phyloP scores from a whole-genome alignment of 108 stramenopile genomes.

The Pinguiococcus pyrenoidosus region DNA sequence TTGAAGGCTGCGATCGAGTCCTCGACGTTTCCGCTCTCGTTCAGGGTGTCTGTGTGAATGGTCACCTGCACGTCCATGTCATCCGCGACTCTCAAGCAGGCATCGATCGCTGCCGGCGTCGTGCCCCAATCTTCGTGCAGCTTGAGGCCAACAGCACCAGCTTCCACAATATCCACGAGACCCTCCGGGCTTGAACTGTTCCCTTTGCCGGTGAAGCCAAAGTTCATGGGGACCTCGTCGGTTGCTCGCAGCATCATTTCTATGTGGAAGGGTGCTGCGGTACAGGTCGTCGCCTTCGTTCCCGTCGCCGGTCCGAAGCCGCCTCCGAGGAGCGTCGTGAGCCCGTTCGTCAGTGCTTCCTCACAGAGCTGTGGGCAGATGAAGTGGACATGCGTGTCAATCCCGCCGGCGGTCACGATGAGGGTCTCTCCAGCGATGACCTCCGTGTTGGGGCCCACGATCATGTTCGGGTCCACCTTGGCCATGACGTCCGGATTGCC shows the following conservation, averaged over 20 bases:
- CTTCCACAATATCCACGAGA: slow-evolving; percentile 25
- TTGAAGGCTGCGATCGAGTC: slow-evolving; percentile 84
- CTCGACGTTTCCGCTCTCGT: slow-evolving; percentile 85
- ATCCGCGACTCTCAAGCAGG: slow-evolving; percentile 74
- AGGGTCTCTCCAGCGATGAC: slow-evolving; percentile 92
- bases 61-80: slow-evolving; percentile 77
- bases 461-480: slow-evolving; percentile 59
- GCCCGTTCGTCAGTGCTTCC: slow-evolving; percentile 76
- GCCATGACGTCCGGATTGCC: slow-evolving; percentile 94
- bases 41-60: slow-evolving; percentile 96
- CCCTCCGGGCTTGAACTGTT: slow-evolving; percentile 57
- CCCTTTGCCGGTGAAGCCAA: slow-evolving; percentile 93
- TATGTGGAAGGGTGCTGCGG: slow-evolving; percentile 73
- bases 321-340: slow-evolving; percentile 88
- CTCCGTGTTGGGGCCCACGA: slow-evolving; percentile 84
- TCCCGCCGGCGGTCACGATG: slow-evolving; percentile 86
- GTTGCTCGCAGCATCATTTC: slow-evolving; percentile 92
- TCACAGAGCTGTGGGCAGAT: slow-evolving; percentile 93
- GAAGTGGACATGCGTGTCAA: slow-evolving; percentile 91
- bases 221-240: slow-evolving; percentile 74
- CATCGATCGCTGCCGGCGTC: slow-evolving; percentile 84
- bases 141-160: slow-evolving; percentile 90
- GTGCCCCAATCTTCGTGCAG: slow-evolving; percentile 99
- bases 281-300: slow-evolving; percentile 88
- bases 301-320: slow-evolving; percentile 79